phyloP scores from a whole-genome alignment of 2,329 filamentous ascomycete species.

The Zymoseptoria crescenta region DNA sequence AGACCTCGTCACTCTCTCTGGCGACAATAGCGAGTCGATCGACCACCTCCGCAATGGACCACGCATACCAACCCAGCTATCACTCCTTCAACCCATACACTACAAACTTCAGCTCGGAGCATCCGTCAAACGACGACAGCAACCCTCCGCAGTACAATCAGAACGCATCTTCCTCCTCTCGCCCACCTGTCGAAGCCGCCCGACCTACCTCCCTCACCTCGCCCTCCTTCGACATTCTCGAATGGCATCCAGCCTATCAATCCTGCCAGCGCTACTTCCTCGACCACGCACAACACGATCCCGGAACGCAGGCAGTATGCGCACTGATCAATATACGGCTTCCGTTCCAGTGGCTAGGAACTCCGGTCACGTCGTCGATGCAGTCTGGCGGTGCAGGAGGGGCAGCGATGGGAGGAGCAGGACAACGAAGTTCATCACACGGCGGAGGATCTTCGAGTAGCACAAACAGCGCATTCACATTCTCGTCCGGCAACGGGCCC shows the following conservation, averaged over 20 bases:
- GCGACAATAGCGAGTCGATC: not conserved
- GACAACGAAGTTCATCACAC: not conserved
- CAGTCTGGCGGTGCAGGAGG: not conserved
- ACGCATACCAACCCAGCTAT: not conserved
- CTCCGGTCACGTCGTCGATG: conserved; percentile 37
- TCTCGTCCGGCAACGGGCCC: not conserved
- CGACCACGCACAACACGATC: conserved; percentile 78
- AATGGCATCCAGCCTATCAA: conserved; percentile 88
- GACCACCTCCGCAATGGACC: not conserved
- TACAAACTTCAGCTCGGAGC: not conserved
- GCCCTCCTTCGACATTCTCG: conserved; percentile 67
- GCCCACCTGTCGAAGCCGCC: not conserved
- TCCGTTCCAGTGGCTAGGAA: conserved; percentile 64
- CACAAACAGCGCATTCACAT: not conserved
- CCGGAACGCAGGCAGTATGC: conserved; percentile 76
- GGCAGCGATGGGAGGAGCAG: not conserved
- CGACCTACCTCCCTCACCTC: conserved; percentile 28
- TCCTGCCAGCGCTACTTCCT: conserved; percentile 87
- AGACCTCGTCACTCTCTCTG: too few species aligned
- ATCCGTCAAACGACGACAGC: not conserved
- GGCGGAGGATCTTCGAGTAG: not conserved
- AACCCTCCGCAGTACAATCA: not conserved
- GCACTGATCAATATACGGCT: conserved; percentile 87
- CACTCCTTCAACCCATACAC: not conserved
- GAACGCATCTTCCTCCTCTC: not conserved